A percentile compares a stretch with the other conserved stretches of the same genome.
phyloP scores from a whole-genome alignment of 768 basidiomycete genomes.

The Sporobolomyces roseus region DNA sequence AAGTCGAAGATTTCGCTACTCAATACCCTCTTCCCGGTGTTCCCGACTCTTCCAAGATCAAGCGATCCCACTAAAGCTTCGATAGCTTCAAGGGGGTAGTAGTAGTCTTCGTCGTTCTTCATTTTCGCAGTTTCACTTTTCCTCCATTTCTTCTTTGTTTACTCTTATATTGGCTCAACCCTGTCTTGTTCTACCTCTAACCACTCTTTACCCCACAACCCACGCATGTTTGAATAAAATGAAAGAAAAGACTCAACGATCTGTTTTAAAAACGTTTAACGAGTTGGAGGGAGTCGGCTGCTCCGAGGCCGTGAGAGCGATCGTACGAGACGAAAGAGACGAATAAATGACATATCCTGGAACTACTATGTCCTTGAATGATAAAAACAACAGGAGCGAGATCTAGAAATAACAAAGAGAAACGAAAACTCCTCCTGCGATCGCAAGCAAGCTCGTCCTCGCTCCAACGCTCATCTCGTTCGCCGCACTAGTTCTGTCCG shows the following conservation, averaged over 20 bases:
- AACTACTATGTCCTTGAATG: too few relatives aligned
- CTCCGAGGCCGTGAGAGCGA: too few relatives aligned
- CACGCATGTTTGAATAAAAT: conserved; percentile 7
- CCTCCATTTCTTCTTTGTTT: background rate
- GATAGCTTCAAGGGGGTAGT: background rate
- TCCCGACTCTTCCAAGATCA: conserved; percentile 45
- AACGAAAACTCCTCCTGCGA: too few relatives aligned
- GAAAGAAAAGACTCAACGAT: conserved; percentile 22
- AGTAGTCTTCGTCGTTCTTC: background rate
- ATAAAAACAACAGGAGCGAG: too few relatives aligned
- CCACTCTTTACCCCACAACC: background rate
- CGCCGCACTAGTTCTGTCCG: too few relatives aligned
- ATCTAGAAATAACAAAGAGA: too few relatives aligned
- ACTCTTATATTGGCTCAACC: conserved; percentile 30
- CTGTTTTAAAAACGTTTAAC: too few relatives aligned
- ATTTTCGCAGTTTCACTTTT: conserved; percentile 1
- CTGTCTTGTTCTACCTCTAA: conserved; percentile 9
- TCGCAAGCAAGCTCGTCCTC: too few relatives aligned
- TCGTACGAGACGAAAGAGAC: too few relatives aligned
- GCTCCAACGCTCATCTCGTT: too few relatives aligned
- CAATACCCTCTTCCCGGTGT: conserved; percentile 93
- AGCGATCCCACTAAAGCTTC: conserved; percentile 21
- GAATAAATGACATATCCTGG: too few relatives aligned
- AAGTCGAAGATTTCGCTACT: conserved; percentile 75
- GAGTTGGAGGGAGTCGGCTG: too few relatives aligned